Base-by-base conservation (phyloP, 2,329 filamentous ascomycete genomes). In the Colletotrichum sp. region DNA sequence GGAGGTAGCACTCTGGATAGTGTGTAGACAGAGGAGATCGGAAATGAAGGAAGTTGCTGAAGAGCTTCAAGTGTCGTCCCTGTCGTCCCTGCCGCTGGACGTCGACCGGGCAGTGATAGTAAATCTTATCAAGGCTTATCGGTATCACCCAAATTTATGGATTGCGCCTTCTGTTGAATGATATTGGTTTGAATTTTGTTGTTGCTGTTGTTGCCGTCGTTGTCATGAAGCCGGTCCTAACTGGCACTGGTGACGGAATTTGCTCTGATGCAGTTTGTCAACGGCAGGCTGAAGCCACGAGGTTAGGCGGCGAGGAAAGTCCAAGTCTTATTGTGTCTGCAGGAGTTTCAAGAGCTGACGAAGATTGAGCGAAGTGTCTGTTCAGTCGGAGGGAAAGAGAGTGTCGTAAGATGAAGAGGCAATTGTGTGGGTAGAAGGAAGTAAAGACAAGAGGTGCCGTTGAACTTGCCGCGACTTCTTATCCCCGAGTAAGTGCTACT, bases 321-420 rank as follows among this genome's bases (percentile, higher is more conserved):
- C n/a, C 2, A 52, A 7, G 43, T 13, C 43, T 52, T 22, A 0
- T 22, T 8, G 3, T 8, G 10, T 22, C 9, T 22, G 2, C 3
- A 13, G 2, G 10, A 22, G 10, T 10, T 48, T 48, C 18, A 4
- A 48, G 2, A 22, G 43, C 43, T 13, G n/a, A 4, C n/a, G n/a
- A n/a, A n/a, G n/a, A n/a, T n/a, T n/a, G n/a, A n/a, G n/a, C n/a
- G n/a, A n/a, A n/a, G n/a, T n/a, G n/a, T n/a, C n/a, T n/a, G n/a
- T n/a, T n/a, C 1, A 48, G 43, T 48, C 3, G 6, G 2, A 8
- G n/a, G 1, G 2, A 1, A 48, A 22, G 6, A 0, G 43, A 7
- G 18, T 2, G n/a, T 13, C 6, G 6, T 48, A 4, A 22, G 1
- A 48, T 22, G 4, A 3, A 22, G n/a, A 2, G 43, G 3, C 43